Evolutionary conservation across 2,329 filamentous ascomycete genomes (phyloP).

Genomic region (Cytospora piceae): DNA sequence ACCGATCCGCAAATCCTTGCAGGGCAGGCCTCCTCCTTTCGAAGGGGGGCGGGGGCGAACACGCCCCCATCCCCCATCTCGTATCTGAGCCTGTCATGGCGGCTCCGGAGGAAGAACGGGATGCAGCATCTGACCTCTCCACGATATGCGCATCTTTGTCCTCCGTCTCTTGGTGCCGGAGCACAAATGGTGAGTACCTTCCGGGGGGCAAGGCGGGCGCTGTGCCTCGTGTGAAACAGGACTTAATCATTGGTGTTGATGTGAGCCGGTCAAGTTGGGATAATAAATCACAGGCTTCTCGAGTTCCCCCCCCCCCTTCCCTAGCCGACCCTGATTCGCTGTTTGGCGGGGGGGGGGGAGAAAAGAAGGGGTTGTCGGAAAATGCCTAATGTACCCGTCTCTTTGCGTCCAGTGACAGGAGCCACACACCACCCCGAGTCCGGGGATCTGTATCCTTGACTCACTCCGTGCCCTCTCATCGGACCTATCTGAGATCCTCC

Average conservation of each 20-base stretch:
- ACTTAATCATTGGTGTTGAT: background rate
- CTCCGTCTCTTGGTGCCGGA: constrained; percentile 4
- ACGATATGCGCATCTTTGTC: constrained; percentile 19
- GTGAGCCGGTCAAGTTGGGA: background rate
- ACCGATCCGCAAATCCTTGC: constrained; percentile 19
- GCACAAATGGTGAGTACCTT: constrained; percentile 17
- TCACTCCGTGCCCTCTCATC: constrained; percentile 28
- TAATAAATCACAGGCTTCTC: background rate
- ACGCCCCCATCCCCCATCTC: constrained; percentile 16
- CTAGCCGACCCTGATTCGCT: constrained; percentile 6
- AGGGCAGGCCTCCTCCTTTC: background rate
- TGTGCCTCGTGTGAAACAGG: background rate
- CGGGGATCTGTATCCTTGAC: constrained; percentile 24
- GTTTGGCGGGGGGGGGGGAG: background rate
- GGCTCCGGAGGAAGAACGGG: constrained; percentile 3
- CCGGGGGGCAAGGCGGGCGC: background rate
- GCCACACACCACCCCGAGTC: constrained; percentile 9
- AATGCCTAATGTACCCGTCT: constrained; percentile 24
- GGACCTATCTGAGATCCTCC: constrained; percentile 29
- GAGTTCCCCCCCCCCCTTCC: background rate
- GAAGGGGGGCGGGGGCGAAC: background rate
- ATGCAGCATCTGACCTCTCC: constrained; percentile 25
- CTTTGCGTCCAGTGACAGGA: constrained; percentile 6
- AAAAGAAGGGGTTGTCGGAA: constrained; percentile 1
- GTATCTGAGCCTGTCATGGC: constrained; percentile 28